phyloP scores from a whole-genome alignment of 345 rosid genomes.

The Brassica nigra region DNA sequence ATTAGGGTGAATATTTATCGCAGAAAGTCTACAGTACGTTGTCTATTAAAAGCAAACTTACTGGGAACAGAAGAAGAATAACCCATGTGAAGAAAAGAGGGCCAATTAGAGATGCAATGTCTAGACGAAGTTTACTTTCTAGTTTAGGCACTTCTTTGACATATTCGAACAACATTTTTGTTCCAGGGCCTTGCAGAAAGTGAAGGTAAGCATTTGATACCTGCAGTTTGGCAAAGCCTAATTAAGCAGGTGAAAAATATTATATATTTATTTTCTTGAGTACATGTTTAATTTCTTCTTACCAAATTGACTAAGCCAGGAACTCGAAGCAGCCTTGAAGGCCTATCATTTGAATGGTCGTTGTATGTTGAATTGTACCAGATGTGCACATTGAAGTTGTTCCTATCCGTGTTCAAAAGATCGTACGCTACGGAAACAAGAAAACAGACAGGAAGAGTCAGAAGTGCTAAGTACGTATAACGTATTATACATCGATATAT shows the following conservation, averaged over 20 bases:
- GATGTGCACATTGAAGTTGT: constrained; percentile 63
- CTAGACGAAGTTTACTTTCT: constrained; percentile 50
- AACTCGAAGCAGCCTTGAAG: constrained; percentile 52
- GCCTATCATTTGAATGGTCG: not conserved
- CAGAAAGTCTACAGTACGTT: not conserved
- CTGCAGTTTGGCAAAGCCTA: constrained; percentile 40
- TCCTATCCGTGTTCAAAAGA: constrained; percentile 63
- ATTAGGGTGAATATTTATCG: not conserved
- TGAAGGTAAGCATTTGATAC: constrained; percentile 82
- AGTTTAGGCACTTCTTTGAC: constrained; percentile 83
- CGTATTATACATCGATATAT: not conserved
- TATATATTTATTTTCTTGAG: not conserved
- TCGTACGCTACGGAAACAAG: constrained; percentile 66
- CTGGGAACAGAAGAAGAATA: constrained; percentile 73
- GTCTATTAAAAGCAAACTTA: constrained; percentile 47
- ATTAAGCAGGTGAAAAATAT: not conserved
- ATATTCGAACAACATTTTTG: constrained; percentile 63
- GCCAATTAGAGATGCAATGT: constrained; percentile 77
- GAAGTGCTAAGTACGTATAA: not conserved
- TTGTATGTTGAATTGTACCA: constrained; percentile 81
- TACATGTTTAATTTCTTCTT: not conserved
- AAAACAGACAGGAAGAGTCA: not conserved
- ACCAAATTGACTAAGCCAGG: constrained; percentile 85
- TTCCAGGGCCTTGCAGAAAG: constrained; percentile 55
- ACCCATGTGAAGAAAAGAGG: constrained; percentile 71